Evolutionary conservation across 768 basidiomycete species (phyloP).

Genomic region (Tylopilus plumbeoviolaceoides): DNA sequence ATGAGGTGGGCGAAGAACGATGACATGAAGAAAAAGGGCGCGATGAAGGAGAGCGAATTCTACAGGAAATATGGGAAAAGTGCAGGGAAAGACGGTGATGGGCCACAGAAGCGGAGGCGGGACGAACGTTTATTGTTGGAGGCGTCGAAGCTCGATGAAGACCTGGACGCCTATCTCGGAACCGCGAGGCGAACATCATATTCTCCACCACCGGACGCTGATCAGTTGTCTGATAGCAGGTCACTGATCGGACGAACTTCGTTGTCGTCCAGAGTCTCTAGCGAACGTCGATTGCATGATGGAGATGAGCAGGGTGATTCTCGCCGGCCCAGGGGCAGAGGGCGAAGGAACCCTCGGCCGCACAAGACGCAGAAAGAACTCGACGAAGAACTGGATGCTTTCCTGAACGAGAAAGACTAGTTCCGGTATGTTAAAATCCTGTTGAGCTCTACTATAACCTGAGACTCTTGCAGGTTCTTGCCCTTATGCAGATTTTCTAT

Average conservation of each 20-base stretch:
- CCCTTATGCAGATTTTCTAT: not conserved
- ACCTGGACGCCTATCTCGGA: slow-evolving; percentile 66
- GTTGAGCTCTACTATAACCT: slow-evolving; percentile 1
- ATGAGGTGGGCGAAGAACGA: slow-evolving; percentile 74
- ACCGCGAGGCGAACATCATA: slow-evolving; percentile 35
- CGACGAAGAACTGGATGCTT: slow-evolving; percentile 80
- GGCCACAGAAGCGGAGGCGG: slow-evolving; percentile 34
- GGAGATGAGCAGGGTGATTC: slow-evolving; percentile 24
- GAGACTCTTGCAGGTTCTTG: not conserved
- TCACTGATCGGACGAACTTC: slow-evolving; percentile 59
- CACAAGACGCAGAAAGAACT: slow-evolving; percentile 70
- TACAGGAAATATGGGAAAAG: slow-evolving; percentile 68
- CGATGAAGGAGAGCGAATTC: slow-evolving; percentile 69
- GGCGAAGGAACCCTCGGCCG: slow-evolving; percentile 39
- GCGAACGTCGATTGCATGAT: slow-evolving; percentile 18
- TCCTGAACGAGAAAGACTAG: slow-evolving; percentile 52
- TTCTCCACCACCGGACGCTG: slow-evolving; percentile 53
- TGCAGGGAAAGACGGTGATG: slow-evolving; percentile 59
- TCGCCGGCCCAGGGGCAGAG: slow-evolving; percentile 29
- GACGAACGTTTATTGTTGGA: slow-evolving; percentile 32
- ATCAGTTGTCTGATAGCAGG: slow-evolving; percentile 52
- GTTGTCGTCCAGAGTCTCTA: slow-evolving; percentile 15
- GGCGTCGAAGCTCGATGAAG: slow-evolving; percentile 53
- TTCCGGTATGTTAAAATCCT: slow-evolving; percentile 5
- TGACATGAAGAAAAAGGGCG: slow-evolving; percentile 77